Evolutionary conservation across 1,139 yeast species (phyloP), one percentile per base, ranked within the genome.

Genomic region (Petasospora rhodanensis): DNA sequence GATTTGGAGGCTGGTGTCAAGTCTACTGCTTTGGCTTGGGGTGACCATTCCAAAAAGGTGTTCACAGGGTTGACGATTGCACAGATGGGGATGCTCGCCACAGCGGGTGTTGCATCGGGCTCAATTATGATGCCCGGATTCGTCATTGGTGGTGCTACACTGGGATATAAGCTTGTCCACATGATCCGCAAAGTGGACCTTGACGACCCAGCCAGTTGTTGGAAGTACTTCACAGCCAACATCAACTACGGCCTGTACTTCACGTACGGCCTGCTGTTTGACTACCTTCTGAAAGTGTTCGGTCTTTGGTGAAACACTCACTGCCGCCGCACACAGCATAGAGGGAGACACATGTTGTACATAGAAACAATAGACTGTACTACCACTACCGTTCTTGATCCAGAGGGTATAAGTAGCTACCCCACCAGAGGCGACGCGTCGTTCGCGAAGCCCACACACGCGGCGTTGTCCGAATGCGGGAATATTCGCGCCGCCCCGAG

Each of bases 11-110:
- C 95, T 1, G 97, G 97, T 7, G 82, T 93, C 46, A 87, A 89
- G 58, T 85, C 96, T 2, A 86, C 97, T 1, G 98, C 98, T 5
- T 70, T 91, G 49, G 86, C 81, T 5, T 91, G 98, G 97, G 94
- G 93, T 4, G 73, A 72, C 14, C 70, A 73, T 21, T 74, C 95
- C 1, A 86, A 81, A 52, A 72, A 78, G 5, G 75, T 87, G 30
- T 63, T 85, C 49, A 67, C 73, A 31, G 76, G 72, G 1, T 55
- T 86, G 42, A 73, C 85, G 9, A 65, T 65, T 1, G 79, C 76
- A 0, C 98, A 93, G 60, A 68, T 81, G 28, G 73, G 72, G 0
- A 57, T 78, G 26, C 73, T 76, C 41, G 64, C 77, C 1, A 47
- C 73, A n/a, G 84, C 95, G 12, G 97, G 97, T 2, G 54, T 73